Evolutionary conservation across 352 stramenopile genomes (phyloP), one percentile per base, ranked within the genome.

Genomic region (Phytophthora pluvialis): DNA sequence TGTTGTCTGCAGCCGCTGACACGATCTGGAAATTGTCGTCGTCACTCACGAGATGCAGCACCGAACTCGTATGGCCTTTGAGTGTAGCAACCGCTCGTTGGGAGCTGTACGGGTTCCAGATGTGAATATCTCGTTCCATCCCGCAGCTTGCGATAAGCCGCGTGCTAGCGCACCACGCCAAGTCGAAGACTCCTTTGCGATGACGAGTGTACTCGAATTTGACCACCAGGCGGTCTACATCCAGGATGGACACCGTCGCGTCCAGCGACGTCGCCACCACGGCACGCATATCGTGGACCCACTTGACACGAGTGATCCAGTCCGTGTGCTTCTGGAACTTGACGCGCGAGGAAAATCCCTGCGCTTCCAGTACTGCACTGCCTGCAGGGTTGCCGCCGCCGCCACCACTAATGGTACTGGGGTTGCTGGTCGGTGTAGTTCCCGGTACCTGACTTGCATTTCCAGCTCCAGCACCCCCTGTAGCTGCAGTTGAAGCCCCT

Each of bases 31-130:
- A 91, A 45, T 95, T 93, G 42, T 90, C 85, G 44, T 95, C 86
- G 31, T 94, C 87, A 32, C 82, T 89, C 6, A 81, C 81, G 12
- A 95, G 69, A 50, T 94, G 86, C 25, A 91, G 46, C 16, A 95
- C 83, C 3, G 79, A 92, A 26, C 81, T 89, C 13, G 82, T 91
- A 63, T 94, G 83, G 10, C 85, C 85, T 4, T 81, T 78, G 11
- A 93, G 75, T 1, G 80, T 93, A 1, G 79, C 85, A 12, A 90
- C 86, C 3, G 86, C 82, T 38, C 83, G 81, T 45, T 91, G 86
- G 16, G 87, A 95, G 15, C 86, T 94, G 73, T 95, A 97, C 43
- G 89, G 88, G 56, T 95, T 97, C 89, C 89, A 97, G 33, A 97
- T 89, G 40, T 91, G 83, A 46, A 95, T 93, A 53, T 94, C 82